These are phyloP conservation scores for Decorospora gaudefroyi DNA, from an alignment of 2,329 filamentous ascomycete species.

Conservation along the genomic window DNA sequence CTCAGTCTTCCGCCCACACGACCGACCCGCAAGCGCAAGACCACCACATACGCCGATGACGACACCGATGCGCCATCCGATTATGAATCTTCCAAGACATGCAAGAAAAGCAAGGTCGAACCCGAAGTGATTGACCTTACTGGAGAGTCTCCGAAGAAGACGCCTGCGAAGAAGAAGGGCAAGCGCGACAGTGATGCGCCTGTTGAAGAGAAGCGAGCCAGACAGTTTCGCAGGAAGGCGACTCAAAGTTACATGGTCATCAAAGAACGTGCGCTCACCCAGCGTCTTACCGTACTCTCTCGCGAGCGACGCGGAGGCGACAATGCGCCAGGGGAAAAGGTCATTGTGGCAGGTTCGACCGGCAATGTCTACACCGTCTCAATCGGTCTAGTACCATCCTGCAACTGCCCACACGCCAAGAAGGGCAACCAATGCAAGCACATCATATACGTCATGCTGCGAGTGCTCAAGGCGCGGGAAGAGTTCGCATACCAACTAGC, in stretches of 20 bases:
- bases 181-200: conserved; percentile 22
- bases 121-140: conserved; percentile 16
- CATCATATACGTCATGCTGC: conserved; percentile 63
- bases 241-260: conserved; percentile 55
- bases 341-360: conserved; percentile 63
- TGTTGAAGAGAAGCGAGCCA: conserved; percentile 40
- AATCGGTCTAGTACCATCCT: conserved; percentile 58
- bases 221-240: conserved; percentile 44
- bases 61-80: conserved; percentile 6
- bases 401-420: conserved; percentile 59
- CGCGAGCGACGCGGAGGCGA: conserved; percentile 53
- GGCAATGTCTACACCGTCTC: conserved; percentile 65
- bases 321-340: conserved; percentile 56
- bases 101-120: conserved; percentile 5
- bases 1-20: neutral
- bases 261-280: conserved; percentile 55
- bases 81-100: conserved; percentile 9
- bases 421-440: conserved; percentile 69
- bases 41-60: conserved; percentile 14
- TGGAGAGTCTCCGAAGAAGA: conserved; percentile 18
- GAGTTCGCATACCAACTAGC: conserved; percentile 64
- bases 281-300: conserved; percentile 63
- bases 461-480: conserved; percentile 61
- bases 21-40: conserved; percentile 32
- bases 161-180: conserved; percentile 21